A percentile compares a stretch with the other conserved stretches of the same genome.
Evolutionary conservation across 1,284 basidiomycete genomes (phyloP).

Genomic region (Vanrija humicola): DNA sequence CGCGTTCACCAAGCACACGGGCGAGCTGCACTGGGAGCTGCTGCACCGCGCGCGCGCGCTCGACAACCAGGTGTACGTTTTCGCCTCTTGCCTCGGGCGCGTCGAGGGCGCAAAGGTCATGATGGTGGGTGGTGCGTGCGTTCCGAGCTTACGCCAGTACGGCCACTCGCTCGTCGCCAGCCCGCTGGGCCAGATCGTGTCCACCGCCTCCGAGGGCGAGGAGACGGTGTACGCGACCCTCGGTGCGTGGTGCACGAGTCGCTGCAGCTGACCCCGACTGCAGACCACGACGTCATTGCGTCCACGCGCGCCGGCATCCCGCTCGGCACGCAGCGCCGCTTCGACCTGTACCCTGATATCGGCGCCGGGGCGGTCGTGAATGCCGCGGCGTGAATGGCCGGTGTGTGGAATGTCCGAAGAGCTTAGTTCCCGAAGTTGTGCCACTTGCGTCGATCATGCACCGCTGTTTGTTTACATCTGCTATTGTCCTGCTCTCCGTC

Average conservation of each 20-base stretch:
- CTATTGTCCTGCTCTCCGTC: no score
- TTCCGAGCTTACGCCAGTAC: conserved; percentile 54
- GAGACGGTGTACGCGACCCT: conserved; percentile 69
- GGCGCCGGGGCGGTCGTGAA: not conserved
- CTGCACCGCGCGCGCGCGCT: conserved; percentile 75
- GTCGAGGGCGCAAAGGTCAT: conserved; percentile 69
- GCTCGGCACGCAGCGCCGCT: conserved; percentile 66
- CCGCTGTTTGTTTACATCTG: no score
- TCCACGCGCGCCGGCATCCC: conserved; percentile 70
- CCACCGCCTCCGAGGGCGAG: conserved; percentile 67
- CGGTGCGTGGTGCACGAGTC: conserved; percentile 53
- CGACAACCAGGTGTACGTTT: conserved; percentile 84
- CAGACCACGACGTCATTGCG: conserved; percentile 60
- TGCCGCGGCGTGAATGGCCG: no score
- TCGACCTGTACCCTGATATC: conserved; percentile 2
- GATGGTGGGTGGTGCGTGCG: not conserved
- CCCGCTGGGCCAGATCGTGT: conserved; percentile 71
- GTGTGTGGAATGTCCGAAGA: no score
- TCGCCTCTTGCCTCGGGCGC: conserved; percentile 86
- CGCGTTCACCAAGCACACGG: conserved; percentile 84
- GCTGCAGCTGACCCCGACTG: not conserved
- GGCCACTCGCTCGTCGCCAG: conserved; percentile 79
- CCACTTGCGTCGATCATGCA: no score
- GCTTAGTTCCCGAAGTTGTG: no score
- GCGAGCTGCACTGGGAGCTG: conserved; percentile 87